Base-by-base conservation (phyloP, 441 rosid species). In the Populus hybrid region DNA sequence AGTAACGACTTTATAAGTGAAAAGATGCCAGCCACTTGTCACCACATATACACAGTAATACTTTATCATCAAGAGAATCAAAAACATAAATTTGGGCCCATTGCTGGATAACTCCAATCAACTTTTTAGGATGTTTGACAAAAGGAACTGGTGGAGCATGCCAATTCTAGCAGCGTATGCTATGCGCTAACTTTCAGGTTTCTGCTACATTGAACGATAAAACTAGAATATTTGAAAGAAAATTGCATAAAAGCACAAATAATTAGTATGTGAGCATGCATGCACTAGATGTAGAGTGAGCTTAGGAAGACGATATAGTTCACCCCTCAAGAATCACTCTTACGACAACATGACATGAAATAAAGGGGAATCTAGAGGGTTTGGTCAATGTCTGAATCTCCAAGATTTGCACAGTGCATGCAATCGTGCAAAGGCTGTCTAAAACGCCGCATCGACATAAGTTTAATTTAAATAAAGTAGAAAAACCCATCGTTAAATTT, bases 281-380 rank as follows among this genome's bases (percentile, higher is more conserved):
- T 18, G 61, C 9, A 6, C 21, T 6, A 53, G 61, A 53, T 53
- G 42, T n/a, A n/a, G 61, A 53, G 61, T 53, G 61, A 53, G 21
- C 18, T 53, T 18, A 18, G 18, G 24, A 53, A 65, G 36, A 61
- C 59, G 65, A 4, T 21, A 57, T 50, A 59, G 9, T 9, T 53
- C 53, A 71, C 6, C 19, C 76, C 32, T 18, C 9, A 36, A 9
- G 65, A 59, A 64, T 35, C 40, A 38, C n/a, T 67, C 65, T 67
- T 36, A 66, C 7, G 30, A 75, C 66, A 46, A 67, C 21, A 14
- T 70, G 69, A 61, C 38, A 76, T 70, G 74, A 70, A 77, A 77
- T 38, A 38, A 65, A 46, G 36, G 67, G 26, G 26, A 66, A 71
- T 64, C 70, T 30, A 46, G 19, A 40, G 32, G 42, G 75, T 26